Evolutionary conservation across 1,139 yeast species (phyloP), one percentile per base, ranked within the genome.

Genomic region (Debaryomycetaceae sp.): DNA sequence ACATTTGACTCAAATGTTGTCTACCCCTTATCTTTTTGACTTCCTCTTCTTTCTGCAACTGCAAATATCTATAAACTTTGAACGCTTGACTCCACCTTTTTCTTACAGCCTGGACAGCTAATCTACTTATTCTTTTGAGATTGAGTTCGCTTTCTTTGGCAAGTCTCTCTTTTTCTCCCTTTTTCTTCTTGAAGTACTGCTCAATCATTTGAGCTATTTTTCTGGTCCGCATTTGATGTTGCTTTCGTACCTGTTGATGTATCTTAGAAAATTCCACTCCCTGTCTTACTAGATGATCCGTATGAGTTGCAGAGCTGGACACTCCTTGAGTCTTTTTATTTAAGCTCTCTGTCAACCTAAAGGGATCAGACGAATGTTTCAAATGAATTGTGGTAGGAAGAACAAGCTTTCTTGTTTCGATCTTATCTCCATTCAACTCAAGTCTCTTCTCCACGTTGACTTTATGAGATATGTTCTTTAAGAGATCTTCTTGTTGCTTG

Each of bases 81-180:
- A 85, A 87, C 2, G 98, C 99, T 45, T 91, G 76, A 24, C 75
- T 70, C 99, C 99, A 95, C 59, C 95, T 83, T 60, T 85, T 89
- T 66, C 85, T 85, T 7, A 93, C 96, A 34, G 93, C 91, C 52
- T 82, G 85, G 1, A 87, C 84, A 0, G 95, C 88, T 45, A 83
- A 75, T 54, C 90, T 80, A 30, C 97, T 96, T 34, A 91, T 66
- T 46, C 78, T 81, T 46, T 76, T 73, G 49, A 87, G 72, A 48
- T 80, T 80, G 51, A 76, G 86, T 54, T 87, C 91, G 53, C 81
- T 78, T 50, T 86, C 93, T 50, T 81, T 80, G 17, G 78, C 77
- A 48, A 83, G 78, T 49, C 96, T 79, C 52, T 93, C 98, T 52
- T 87, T 90, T 39, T 95, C 96, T 43, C 96, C 96, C 1, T 85